Conservation (phyloP, 148 eudicot genomes). For the Beta vulgaris region DNA sequence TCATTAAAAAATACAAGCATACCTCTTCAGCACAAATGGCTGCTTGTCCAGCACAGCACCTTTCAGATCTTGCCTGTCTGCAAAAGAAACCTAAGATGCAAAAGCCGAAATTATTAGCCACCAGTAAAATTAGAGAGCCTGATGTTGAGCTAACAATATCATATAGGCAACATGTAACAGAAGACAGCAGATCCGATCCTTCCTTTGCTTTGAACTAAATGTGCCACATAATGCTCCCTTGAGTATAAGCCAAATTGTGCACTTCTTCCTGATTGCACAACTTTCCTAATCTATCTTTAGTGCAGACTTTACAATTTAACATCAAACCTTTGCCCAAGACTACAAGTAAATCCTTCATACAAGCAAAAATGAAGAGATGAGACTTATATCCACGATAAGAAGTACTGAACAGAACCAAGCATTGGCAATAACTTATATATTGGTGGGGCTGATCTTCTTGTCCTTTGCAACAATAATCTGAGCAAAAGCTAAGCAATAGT, state of each 20-base stretch:
- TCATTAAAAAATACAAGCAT: constrained; percentile 2
- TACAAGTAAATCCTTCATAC: neutral
- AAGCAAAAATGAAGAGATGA: neutral
- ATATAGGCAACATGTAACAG: neutral
- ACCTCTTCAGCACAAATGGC: constrained; percentile 66
- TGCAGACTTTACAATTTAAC: neutral
- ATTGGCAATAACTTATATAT: neutral
- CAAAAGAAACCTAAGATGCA: constrained; percentile 53
- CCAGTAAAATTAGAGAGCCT: neutral
- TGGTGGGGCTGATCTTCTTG: neutral
- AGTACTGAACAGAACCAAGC: neutral
- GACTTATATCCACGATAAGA: neutral
- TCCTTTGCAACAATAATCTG: neutral
- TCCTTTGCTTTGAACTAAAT: too few species aligned
- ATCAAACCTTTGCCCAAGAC: neutral
- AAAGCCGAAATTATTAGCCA: constrained; percentile 19
- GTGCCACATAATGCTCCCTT: too few species aligned
- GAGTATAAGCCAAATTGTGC: too few species aligned
- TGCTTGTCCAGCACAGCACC: constrained; percentile 50
- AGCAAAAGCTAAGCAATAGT: neutral
- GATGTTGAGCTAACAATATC: constrained; percentile 1
- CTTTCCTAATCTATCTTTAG: neutral
- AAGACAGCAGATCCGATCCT: neutral
- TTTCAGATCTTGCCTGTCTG: constrained; percentile 53
- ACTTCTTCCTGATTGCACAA: neutral